These are phyloP conservation scores for Penicillium nordicum DNA, from an alignment of 2,329 filamentous ascomycete genomes.

Conservation along the genomic window DNA sequence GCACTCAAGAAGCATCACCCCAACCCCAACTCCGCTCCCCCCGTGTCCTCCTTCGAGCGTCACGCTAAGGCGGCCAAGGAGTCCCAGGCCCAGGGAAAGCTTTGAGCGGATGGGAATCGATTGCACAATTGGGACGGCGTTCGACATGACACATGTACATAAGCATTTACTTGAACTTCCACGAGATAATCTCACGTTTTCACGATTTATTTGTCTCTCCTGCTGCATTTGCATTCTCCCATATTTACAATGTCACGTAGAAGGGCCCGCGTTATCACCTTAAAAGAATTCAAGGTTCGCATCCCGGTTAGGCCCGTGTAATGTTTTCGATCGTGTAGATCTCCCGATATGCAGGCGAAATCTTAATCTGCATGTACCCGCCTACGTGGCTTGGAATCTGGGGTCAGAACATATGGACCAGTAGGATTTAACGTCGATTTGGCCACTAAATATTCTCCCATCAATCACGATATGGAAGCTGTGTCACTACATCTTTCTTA, in stretches of 20 bases:
- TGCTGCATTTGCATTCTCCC: too few species aligned
- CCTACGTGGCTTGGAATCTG: background rate
- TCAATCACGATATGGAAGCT: background rate
- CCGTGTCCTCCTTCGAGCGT: conserved; percentile 40
- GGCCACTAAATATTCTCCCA: background rate
- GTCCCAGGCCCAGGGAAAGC: conserved; percentile 13
- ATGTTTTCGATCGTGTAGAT: background rate
- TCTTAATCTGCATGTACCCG: background rate
- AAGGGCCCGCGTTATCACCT: background rate
- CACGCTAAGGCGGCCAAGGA: conserved; percentile 27
- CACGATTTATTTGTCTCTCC: background rate
- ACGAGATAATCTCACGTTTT: conserved; percentile 1
- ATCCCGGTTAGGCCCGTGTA: background rate
- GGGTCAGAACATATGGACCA: background rate
- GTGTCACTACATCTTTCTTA: background rate
- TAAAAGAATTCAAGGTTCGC: background rate
- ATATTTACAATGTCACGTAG: background rate
- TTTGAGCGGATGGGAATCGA: conserved; percentile 3
- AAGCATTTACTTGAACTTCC: conserved; percentile 10
- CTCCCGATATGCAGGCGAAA: background rate
- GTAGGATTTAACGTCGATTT: background rate
- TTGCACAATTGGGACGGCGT: conserved; percentile 5
- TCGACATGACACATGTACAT: conserved; percentile 4
- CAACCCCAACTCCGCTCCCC: conserved; percentile 39
- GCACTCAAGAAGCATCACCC: conserved; percentile 45